A percentile compares a stretch with the other conserved stretches of the same genome.
These are phyloP conservation scores for Clohesyomyces aquaticus DNA, from an alignment of 495 filamentous ascomycete genomes.

Conservation along the genomic window DNA sequence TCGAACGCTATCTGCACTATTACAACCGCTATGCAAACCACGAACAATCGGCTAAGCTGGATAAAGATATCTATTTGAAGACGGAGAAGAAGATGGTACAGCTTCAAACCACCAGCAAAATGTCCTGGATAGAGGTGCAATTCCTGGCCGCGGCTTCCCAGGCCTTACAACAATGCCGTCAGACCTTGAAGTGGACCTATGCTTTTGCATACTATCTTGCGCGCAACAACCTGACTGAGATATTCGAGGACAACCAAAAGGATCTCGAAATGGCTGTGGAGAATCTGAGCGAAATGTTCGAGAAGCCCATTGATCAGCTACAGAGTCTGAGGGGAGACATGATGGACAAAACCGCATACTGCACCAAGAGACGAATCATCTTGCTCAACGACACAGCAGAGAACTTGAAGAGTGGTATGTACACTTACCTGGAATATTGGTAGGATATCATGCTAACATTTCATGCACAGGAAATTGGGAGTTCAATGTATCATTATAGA, in stretches of 20 bases:
- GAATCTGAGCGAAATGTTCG: conserved; percentile 94
- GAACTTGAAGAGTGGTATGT: conserved; percentile 82
- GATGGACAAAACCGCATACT: conserved; percentile 96
- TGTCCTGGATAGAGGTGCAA: conserved; percentile 99
- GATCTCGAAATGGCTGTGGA: conserved; percentile 97
- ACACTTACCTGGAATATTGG: no score
- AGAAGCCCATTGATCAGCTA: conserved; percentile 86
- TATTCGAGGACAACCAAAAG: conserved; percentile 98
- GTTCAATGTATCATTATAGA: conserved; percentile 46
- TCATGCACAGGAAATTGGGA: conserved; percentile 44
- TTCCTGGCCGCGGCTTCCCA: conserved; percentile 92
- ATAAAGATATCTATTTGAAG: conserved; percentile 94
- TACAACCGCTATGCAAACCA: conserved; percentile 99
- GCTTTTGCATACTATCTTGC: conserved; percentile 96
- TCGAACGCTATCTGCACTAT: conserved; percentile 96
- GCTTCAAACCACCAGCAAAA: conserved; percentile 86
- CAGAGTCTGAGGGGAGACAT: conserved; percentile 90
- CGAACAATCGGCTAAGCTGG: conserved; percentile 94
- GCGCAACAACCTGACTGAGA: conserved; percentile 92
- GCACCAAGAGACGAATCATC: conserved; percentile 88
- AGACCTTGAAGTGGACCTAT: conserved; percentile 99
- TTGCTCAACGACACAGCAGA: conserved; percentile 88
- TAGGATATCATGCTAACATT: conserved; percentile 2
- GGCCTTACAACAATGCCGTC: conserved; percentile 90
- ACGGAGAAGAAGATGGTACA: conserved; percentile 99